Conservation (phyloP, 768 basidiomycete species). For the Mycena amicta region DNA sequence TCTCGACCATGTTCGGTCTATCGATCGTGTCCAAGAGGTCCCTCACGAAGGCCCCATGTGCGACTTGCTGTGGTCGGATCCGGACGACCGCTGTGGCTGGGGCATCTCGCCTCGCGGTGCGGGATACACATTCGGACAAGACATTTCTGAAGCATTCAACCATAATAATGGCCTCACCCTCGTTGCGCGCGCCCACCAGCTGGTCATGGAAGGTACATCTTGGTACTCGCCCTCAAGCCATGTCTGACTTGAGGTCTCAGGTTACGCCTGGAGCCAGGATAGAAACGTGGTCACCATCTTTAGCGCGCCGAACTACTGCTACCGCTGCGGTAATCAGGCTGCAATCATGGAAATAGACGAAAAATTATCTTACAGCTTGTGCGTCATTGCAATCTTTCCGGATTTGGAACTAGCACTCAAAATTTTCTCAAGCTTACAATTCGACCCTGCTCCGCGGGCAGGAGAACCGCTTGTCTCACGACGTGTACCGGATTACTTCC, state of each 20-base stretch:
- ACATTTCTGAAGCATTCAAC: slow-evolving; percentile 98
- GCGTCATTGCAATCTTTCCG: slow-evolving; percentile 34
- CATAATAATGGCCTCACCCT: slow-evolving; percentile 98
- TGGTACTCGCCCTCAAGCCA: background rate
- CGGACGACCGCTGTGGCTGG: slow-evolving; percentile 99
- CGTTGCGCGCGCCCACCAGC: slow-evolving; percentile 90
- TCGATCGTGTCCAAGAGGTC: slow-evolving; percentile 98
- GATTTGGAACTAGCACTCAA: slow-evolving; percentile 10
- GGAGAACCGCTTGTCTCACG: slow-evolving; percentile 97
- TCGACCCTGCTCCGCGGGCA: slow-evolving; percentile 98
- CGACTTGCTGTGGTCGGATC: slow-evolving; percentile 98
- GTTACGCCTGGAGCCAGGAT: slow-evolving; percentile 98
- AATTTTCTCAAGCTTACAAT: slow-evolving; percentile 79
- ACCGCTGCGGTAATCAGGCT: slow-evolving; percentile 98
- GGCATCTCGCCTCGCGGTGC: slow-evolving; percentile 98
- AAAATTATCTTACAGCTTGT: slow-evolving; percentile 95
- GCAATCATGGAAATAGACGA: slow-evolving; percentile 99
- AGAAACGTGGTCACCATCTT: slow-evolving; percentile 99
- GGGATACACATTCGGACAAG: slow-evolving; percentile 98
- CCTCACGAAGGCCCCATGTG: slow-evolving; percentile 99
- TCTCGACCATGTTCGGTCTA: slow-evolving; percentile 97
- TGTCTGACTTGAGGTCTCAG: slow-evolving; percentile 37
- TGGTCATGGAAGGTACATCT: slow-evolving; percentile 92
- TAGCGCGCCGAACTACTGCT: slow-evolving; percentile 99
- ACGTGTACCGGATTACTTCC: slow-evolving; percentile 93